Conservation (phyloP, 2,329 filamentous ascomycete genomes). For the Parafenestella ontariensis region DNA sequence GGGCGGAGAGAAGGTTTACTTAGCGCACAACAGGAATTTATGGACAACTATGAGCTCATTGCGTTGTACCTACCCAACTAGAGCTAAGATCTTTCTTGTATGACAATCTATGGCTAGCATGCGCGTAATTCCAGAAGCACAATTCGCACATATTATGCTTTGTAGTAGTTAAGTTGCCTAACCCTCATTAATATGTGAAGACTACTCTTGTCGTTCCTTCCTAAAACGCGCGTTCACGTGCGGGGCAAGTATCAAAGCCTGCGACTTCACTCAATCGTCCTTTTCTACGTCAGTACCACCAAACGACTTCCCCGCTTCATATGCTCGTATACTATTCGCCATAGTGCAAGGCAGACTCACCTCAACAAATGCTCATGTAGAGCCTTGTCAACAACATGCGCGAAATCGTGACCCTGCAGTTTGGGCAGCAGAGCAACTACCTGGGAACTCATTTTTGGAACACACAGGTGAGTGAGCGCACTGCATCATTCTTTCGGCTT, state of each 20-base stretch:
- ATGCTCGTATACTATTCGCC: background rate
- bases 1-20: background rate
- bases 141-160: no score
- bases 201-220: background rate
- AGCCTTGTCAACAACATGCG: conserved; percentile 69
- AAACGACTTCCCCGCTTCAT: background rate
- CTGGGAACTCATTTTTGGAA: conserved; percentile 98
- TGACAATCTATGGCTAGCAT: no score
- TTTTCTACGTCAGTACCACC: background rate
- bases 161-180: background rate
- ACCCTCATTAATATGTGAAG: background rate
- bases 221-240: conserved; percentile 33
- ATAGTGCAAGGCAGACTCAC: background rate
- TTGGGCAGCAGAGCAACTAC: conserved; percentile 93
- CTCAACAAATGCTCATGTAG: background rate
- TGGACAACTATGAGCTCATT: no score
- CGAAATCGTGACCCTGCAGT: conserved; percentile 92
- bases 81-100: no score
- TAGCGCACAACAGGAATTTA: background rate
- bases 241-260: conserved; percentile 22
- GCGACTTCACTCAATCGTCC: conserved; percentile 12
- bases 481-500: conserved; percentile 1
- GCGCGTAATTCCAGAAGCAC: background rate
- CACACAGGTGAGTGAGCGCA: conserved; percentile 70
- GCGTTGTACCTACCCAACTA: no score